Evolutionary conservation across 805 yeast species (phyloP).

Genomic region (Candida piceae): DNA sequence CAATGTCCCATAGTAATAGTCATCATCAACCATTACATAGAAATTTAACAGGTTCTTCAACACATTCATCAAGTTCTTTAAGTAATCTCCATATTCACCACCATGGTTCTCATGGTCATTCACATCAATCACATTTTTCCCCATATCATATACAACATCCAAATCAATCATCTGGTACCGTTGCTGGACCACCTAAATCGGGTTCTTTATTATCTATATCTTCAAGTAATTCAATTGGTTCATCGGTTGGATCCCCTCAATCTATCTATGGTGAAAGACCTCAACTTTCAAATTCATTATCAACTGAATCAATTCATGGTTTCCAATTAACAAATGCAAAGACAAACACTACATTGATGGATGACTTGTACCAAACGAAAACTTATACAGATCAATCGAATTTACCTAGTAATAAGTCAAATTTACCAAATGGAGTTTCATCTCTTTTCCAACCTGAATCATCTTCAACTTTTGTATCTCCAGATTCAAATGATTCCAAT

Average conservation of each 20-base stretch:
- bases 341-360: slow-evolving; percentile 31
- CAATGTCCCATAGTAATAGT: slow-evolving; percentile 11
- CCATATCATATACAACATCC: slow-evolving; percentile 23
- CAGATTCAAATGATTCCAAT: not conserved
- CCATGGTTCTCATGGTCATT: slow-evolving; percentile 20
- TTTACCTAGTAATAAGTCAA: not conserved
- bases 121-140: slow-evolving; percentile 21
- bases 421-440: not conserved
- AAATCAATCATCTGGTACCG: slow-evolving; percentile 8
- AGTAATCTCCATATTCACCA: slow-evolving; percentile 16
- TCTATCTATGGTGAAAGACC: slow-evolving; percentile 23
- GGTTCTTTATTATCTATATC: slow-evolving; percentile 24
- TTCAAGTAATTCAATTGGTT: slow-evolving; percentile 18
- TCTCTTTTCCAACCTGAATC: not conserved
- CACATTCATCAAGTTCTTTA: slow-evolving; percentile 18
- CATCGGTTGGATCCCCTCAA: slow-evolving; percentile 23
- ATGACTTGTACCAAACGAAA: slow-evolving; percentile 28
- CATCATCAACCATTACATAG: slow-evolving; percentile 14
- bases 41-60: slow-evolving; percentile 27
- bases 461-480: not conserved
- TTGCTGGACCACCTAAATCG: slow-evolving; percentile 13
- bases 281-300: slow-evolving; percentile 19
- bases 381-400: slow-evolving; percentile 26
- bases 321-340: slow-evolving; percentile 26
- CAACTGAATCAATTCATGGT: slow-evolving; percentile 20